Evolutionary conservation across 371 early-diverging fungal species (phyloP).

Genomic region (Polyrhizophydium stewartii): DNA sequence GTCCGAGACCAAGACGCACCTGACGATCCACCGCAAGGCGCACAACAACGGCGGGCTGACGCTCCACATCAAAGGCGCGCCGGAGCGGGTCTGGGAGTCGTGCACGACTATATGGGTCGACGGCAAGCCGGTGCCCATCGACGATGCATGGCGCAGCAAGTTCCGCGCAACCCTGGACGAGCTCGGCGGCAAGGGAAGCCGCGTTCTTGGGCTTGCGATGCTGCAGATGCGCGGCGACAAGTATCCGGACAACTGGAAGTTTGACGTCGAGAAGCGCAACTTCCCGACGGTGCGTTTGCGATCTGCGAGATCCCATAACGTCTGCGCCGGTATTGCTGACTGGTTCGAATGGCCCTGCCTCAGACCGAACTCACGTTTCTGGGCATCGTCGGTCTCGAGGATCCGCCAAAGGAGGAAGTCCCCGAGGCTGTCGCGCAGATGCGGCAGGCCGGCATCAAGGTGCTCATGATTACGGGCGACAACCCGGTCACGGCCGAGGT

Average conservation of each 20-base stretch:
- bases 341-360: background rate
- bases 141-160: conserved; percentile 14
- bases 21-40: conserved; percentile 46
- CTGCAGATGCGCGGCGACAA: conserved; percentile 30
- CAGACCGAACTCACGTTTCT: conserved; percentile 11
- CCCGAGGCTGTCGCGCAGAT: conserved; percentile 35
- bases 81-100: conserved; percentile 36
- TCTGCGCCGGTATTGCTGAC: conserved; percentile 4
- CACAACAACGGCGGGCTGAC: conserved; percentile 44
- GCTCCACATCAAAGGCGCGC: conserved; percentile 52
- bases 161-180: conserved; percentile 29
- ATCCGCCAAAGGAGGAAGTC: conserved; percentile 48
- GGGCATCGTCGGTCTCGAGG: conserved; percentile 45
- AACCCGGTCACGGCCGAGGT: conserved; percentile 48
- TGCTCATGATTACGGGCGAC: conserved; percentile 54
- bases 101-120: conserved; percentile 38
- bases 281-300: conserved; percentile 30
- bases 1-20: conserved; percentile 40
- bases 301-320: no score
- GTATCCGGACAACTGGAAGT: conserved; percentile 45
- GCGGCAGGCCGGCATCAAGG: conserved; percentile 46
- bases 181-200: conserved; percentile 43
- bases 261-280: conserved; percentile 38
- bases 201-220: conserved; percentile 46
- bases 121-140: conserved; percentile 20